Evolutionary conservation across 176 grass and related monocot genomes (phyloP), one percentile per base, ranked within the genome.

Genomic region (Ampelocalamus luodianensis): DNA sequence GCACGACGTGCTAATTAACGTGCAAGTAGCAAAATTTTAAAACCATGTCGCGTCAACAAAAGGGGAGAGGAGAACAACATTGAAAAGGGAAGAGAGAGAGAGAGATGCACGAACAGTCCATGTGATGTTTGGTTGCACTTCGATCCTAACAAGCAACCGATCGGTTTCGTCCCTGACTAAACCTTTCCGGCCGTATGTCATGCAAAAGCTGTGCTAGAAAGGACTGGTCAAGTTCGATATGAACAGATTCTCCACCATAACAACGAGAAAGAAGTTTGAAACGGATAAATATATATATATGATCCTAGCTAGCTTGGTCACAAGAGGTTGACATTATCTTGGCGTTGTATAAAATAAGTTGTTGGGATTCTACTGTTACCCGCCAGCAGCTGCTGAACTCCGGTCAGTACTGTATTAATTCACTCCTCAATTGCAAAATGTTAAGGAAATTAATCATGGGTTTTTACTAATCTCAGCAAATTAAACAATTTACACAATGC

Each of bases 71-170:
- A 50, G 18, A 34, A 42, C 27, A 37, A 15, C 2, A 37, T 37
- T 37, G 37, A 16, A 42, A 24, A 29, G 62, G 3, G 9, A 10
- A 1, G 43, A 3, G 43, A 10, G 20, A 29, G 42, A 50, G 37
- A 44, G 40, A 56, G 20, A 18, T 15, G 48, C 68, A 61, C 29
- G 29, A 72, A 53, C 77, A 68, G 82, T 63, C 50, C 77, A 85
- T 14, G 82, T 81, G 82, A 60, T 9, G 61, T 56, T 68, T 75
- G 20, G 39, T 7, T 34, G 87, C 67, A 29, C 37, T 27, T 49
- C 13, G 40, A 43, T 50, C 8, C 60, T 32, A 65, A 15, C 70
- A 75, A 66, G 48, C 40, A 23, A 42, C 29, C 7, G 71, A 40
- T 55, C 49, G 27, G 8, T 66, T 63, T 58, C 60, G 59, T 74